phyloP scores from a whole-genome alignment of 1,284 basidiomycete genomes.

The Grifola frondosa region DNA sequence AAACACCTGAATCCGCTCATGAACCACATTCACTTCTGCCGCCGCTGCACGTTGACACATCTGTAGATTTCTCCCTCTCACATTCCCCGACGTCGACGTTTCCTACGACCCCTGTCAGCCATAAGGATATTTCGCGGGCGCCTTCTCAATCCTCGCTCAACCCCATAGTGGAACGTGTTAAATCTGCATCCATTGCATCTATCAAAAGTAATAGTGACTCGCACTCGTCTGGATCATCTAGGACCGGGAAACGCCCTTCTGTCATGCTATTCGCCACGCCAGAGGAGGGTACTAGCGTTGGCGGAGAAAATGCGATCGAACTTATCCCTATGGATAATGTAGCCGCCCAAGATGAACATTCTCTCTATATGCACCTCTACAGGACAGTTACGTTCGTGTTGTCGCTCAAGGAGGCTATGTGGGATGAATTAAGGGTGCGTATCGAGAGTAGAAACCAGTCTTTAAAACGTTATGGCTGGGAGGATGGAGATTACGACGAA shows the following conservation, averaged over 20 bases:
- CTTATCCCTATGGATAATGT: constrained; percentile 48
- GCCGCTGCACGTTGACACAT: neutral
- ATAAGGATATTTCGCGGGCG: constrained; percentile 9
- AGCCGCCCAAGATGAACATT: constrained; percentile 51
- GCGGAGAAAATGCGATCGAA: constrained; percentile 37
- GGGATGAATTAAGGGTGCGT: constrained; percentile 69
- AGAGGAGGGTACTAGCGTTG: constrained; percentile 38
- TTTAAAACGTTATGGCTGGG: constrained; percentile 63
- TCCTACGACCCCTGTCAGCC: constrained; percentile 7
- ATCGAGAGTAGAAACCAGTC: constrained; percentile 53
- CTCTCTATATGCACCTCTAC: constrained; percentile 71
- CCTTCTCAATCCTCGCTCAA: constrained; percentile 11
- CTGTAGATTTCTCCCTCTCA: constrained; percentile 5
- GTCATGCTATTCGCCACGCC: constrained; percentile 34
- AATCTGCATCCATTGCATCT: constrained; percentile 11
- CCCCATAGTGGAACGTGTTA: constrained; percentile 3
- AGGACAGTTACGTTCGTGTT: constrained; percentile 63
- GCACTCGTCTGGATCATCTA: constrained; percentile 11
- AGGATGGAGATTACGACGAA: constrained; percentile 57
- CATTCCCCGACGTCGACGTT: constrained; percentile 15
- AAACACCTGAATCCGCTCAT: neutral
- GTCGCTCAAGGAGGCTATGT: constrained; percentile 75
- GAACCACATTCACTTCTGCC: constrained; percentile 4
- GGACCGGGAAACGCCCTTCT: constrained; percentile 20
- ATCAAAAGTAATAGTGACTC: constrained; percentile 8